Conservation (phyloP, 2,329 filamentous ascomycete genomes). For the Fusarium falciforme region DNA sequence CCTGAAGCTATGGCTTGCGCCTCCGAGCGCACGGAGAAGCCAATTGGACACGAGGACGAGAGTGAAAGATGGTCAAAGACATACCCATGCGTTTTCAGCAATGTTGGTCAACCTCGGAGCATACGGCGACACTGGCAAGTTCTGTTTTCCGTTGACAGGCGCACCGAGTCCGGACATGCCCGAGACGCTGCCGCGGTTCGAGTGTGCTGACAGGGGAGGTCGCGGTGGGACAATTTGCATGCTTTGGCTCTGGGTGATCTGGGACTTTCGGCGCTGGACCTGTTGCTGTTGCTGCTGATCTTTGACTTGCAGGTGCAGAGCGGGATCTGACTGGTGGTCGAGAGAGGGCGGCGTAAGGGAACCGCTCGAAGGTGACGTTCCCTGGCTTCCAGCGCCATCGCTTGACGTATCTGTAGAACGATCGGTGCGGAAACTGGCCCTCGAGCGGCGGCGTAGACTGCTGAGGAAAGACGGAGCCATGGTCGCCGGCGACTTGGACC, state of each 20-base stretch:
- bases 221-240: constrained; percentile 46
- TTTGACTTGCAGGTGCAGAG: constrained; percentile 71
- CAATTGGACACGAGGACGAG: constrained; percentile 15
- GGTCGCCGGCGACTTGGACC: constrained; percentile 37
- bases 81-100: constrained; percentile 85
- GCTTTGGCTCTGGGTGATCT: constrained; percentile 32
- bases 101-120: constrained; percentile 85
- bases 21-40: constrained; percentile 13
- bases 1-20: constrained; percentile 26
- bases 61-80: constrained; percentile 48
- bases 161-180: constrained; percentile 72
- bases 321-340: constrained; percentile 72
- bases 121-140: constrained; percentile 77
- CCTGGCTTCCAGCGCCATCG: constrained; percentile 67
- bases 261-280: constrained; percentile 28
- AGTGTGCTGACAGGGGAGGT: constrained; percentile 54
- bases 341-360: constrained; percentile 82
- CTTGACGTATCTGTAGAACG: constrained; percentile 72
- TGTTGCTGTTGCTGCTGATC: constrained; percentile 46
- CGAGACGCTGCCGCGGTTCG: constrained; percentile 72
- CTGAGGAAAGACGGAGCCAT: constrained; percentile 76
- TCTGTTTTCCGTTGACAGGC: constrained; percentile 65
- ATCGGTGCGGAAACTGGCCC: constrained; percentile 76
- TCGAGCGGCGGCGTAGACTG: constrained; percentile 80
- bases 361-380: constrained; percentile 73